phyloP scores from a whole-genome alignment of 2,329 filamentous ascomycete genomes.

The Biscogniauxia marginata region DNA sequence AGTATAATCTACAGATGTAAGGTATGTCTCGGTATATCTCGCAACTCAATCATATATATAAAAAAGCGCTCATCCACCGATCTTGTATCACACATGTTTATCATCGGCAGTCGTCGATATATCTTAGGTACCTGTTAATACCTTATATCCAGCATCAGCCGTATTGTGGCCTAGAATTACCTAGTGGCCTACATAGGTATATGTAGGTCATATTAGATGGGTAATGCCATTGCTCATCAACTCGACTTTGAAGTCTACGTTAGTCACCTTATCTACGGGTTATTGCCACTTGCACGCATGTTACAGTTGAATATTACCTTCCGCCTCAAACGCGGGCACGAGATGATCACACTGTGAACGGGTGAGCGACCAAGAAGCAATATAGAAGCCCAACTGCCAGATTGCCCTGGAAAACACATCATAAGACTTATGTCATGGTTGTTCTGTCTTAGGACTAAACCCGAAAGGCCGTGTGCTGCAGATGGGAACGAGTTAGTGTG shows the following conservation, averaged over 20 bases:
- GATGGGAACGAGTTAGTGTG: neutral
- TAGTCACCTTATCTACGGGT: neutral
- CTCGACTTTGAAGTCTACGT: neutral
- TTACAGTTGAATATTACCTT: neutral
- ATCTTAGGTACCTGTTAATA: neutral
- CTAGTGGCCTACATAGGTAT: neutral
- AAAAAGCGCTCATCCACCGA: neutral
- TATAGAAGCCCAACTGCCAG: neutral
- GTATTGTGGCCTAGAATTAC: neutral
- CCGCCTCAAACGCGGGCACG: neutral
- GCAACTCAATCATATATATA: neutral
- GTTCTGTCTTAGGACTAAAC: neutral
- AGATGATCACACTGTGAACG: neutral
- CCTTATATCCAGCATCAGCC: neutral
- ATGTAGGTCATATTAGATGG: neutral
- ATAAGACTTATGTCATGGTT: neutral
- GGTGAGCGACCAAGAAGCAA: neutral
- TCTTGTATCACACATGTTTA: neutral
- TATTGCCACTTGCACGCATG: neutral
- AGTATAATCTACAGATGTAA: too few species aligned
- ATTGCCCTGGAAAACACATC: neutral
- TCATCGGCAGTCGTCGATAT: neutral
- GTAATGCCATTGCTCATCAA: neutral
- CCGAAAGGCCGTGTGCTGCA: neutral
- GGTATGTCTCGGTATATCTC: too few species aligned